These are phyloP conservation scores for Suillus luteus DNA, from an alignment of 768 basidiomycete species.

Conservation along the genomic window DNA sequence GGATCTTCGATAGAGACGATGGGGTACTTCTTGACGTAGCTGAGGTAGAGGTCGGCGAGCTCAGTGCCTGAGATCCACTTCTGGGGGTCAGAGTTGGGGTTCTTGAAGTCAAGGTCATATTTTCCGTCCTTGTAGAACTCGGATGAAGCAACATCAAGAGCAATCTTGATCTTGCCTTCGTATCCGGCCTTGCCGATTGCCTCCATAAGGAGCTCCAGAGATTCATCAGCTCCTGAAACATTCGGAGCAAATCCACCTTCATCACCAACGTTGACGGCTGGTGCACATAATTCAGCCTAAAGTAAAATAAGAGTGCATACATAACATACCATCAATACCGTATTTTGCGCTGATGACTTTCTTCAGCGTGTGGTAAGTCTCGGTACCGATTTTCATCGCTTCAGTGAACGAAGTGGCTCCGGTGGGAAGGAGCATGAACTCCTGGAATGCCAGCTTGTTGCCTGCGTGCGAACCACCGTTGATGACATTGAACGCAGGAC, in stretches of 20 bases:
- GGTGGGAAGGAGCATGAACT: slow-evolving; percentile 99
- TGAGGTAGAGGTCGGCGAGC: slow-evolving; percentile 90
- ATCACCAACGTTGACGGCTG: slow-evolving; percentile 98
- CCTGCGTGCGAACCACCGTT: slow-evolving; percentile 99
- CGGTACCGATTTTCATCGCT: slow-evolving; percentile 98
- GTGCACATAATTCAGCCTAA: slow-evolving; percentile 14
- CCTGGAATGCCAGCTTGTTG: slow-evolving; percentile 99
- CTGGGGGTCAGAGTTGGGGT: slow-evolving; percentile 96
- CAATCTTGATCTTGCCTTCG: slow-evolving; percentile 98
- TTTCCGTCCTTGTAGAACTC: slow-evolving; percentile 99
- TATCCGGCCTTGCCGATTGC: slow-evolving; percentile 99
- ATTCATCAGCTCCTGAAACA: slow-evolving; percentile 95
- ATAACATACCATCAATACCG: slow-evolving; percentile 87
- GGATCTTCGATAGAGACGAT: slow-evolving; percentile 97
- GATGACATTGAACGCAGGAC: slow-evolving; percentile 98
- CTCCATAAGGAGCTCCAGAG: slow-evolving; percentile 91
- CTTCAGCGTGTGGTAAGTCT: slow-evolving; percentile 97
- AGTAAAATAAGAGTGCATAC: not conserved
- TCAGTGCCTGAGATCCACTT: slow-evolving; percentile 94
- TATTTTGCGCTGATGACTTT: slow-evolving; percentile 99
- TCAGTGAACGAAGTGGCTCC: slow-evolving; percentile 91
- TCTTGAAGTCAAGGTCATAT: slow-evolving; percentile 99
- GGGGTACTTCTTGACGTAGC: slow-evolving; percentile 89
- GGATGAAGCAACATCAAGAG: slow-evolving; percentile 96
- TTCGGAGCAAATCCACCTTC: slow-evolving; percentile 99